Evolutionary conservation across 352 stramenopile species (phyloP).

Genomic region (Phytophthora vignae): DNA sequence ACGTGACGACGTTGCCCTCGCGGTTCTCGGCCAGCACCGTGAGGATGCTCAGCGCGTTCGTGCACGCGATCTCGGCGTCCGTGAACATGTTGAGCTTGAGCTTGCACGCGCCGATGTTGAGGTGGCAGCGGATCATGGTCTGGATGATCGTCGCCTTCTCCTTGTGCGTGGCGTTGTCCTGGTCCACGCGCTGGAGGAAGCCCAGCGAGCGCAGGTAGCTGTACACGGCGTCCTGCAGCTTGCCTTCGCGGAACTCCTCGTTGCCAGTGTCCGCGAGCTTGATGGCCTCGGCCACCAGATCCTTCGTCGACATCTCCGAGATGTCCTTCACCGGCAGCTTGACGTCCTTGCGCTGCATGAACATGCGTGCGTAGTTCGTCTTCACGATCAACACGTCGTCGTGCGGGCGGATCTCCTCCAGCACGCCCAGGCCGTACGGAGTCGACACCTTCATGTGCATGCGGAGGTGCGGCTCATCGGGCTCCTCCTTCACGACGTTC

Average conservation of each 20-base stretch:
- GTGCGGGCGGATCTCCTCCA: constrained; percentile 72
- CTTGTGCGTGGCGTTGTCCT: constrained; percentile 83
- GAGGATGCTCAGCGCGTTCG: constrained; percentile 85
- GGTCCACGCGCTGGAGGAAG: constrained; percentile 81
- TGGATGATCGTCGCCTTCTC: constrained; percentile 88
- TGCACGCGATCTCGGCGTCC: constrained; percentile 83
- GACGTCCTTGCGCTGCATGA: constrained; percentile 85
- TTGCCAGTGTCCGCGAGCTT: constrained; percentile 77
- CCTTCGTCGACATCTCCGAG: constrained; percentile 81
- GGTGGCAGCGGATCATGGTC: constrained; percentile 90
- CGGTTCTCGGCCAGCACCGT: constrained; percentile 80
- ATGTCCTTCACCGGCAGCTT: constrained; percentile 69
- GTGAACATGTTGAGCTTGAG: constrained; percentile 72
- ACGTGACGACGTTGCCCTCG: constrained; percentile 81
- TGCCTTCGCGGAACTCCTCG: constrained; percentile 65
- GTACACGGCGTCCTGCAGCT: constrained; percentile 74
- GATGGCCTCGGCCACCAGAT: constrained; percentile 73
- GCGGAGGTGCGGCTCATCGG: constrained; percentile 64
- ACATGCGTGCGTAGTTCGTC: constrained; percentile 72
- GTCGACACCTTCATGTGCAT: constrained; percentile 86
- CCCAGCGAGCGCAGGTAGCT: constrained; percentile 77
- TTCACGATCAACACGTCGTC: constrained; percentile 79
- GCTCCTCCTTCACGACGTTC: constrained; percentile 72
- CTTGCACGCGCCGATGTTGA: constrained; percentile 89
- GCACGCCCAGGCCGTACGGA: constrained; percentile 69